Evolutionary conservation across 2,329 filamentous ascomycete genomes (phyloP).

Genomic region (Ampelomyces quisqualis): DNA sequence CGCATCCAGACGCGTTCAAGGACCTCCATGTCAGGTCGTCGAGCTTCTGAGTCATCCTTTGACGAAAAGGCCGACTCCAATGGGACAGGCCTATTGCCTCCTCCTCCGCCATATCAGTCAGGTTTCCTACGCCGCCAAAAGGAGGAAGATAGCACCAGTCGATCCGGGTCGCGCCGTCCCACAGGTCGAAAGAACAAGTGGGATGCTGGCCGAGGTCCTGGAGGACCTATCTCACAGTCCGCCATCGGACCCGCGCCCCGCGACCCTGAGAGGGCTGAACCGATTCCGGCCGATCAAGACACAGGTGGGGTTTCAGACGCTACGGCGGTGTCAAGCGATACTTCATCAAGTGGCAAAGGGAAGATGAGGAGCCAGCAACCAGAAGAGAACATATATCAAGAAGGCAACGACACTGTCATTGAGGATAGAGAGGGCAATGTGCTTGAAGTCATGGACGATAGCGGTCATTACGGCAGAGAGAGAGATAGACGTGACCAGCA

Average conservation of each 20-base stretch:
- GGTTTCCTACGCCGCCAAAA: conserved; percentile 78
- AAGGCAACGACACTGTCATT: conserved; percentile 75
- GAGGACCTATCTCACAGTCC: conserved; percentile 85
- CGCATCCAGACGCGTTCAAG: conserved; percentile 79
- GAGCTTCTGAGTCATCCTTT: conserved; percentile 59
- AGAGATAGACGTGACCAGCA: conserved; percentile 60
- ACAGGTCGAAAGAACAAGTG: conserved; percentile 65
- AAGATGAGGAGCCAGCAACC: conserved; percentile 29
- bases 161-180: conserved; percentile 55
- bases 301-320: conserved; percentile 49
- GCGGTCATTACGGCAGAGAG: conserved; percentile 54
- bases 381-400: conserved; percentile 71
- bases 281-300: conserved; percentile 45
- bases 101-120: conserved; percentile 69
- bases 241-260: conserved; percentile 72
- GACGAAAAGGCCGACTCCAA: conserved; percentile 61
- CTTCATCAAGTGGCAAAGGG: conserved; percentile 36
- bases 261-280: conserved; percentile 36
- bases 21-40: conserved; percentile 68
- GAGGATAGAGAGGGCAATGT: conserved; percentile 90
- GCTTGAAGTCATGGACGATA: conserved; percentile 62
- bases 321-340: conserved; percentile 44
- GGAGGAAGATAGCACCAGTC: conserved; percentile 69
- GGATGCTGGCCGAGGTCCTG: conserved; percentile 71
- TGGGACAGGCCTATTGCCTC: conserved; percentile 67